Evolutionary conservation across 257 asterid species (phyloP).

Genomic region (Solanum clarkiae): DNA sequence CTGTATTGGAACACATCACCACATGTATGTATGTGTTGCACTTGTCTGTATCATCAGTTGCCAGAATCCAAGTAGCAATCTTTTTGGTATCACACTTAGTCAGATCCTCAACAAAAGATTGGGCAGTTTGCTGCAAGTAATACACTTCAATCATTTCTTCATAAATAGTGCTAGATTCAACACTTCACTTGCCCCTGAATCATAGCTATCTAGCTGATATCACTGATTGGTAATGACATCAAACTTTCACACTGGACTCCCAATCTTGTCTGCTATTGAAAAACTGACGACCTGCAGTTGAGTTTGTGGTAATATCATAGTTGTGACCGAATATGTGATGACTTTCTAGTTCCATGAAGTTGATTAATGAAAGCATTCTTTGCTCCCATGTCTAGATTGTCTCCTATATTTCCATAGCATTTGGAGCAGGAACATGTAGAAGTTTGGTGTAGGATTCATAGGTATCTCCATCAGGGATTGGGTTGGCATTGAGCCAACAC

Average conservation of each 20-base stretch:
- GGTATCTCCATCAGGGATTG: background rate
- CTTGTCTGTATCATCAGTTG: background rate
- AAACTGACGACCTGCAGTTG: background rate
- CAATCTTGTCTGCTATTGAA: background rate
- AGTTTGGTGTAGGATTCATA: background rate
- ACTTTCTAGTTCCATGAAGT: background rate
- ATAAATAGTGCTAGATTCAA: background rate
- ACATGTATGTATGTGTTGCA: background rate
- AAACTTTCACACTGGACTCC: background rate
- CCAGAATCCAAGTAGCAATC: background rate
- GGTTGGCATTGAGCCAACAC: background rate
- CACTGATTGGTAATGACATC: background rate
- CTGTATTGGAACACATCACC: background rate
- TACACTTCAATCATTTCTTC: background rate
- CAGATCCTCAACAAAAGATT: background rate
- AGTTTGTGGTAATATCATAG: background rate
- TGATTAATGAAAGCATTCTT: background rate
- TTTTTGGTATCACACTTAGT: background rate
- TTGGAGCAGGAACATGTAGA: background rate
- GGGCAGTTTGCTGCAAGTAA: background rate
- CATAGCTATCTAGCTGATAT: background rate
- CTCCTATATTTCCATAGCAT: background rate
- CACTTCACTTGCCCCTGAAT: background rate
- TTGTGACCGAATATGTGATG: background rate
- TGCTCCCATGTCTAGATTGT: background rate